These are phyloP conservation scores for Cyclotella cryptica DNA, from an alignment of 108 stramenopile species.

Conservation along the genomic window DNA sequence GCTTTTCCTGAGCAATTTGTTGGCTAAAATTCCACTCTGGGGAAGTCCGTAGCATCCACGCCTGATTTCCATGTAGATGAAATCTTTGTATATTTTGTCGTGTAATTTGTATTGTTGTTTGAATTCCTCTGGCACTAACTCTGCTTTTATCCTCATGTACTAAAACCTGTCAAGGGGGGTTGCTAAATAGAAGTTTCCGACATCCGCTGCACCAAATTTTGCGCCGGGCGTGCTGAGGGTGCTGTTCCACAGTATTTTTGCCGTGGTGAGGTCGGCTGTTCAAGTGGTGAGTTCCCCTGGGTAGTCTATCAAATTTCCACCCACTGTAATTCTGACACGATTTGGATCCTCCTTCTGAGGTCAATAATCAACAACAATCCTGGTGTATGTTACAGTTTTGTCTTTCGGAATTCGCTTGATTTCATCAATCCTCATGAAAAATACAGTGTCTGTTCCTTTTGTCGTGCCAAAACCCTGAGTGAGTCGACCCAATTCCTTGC, in stretches of 20 bases:
- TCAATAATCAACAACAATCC: background rate
- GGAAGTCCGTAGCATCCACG: slow-evolving; percentile 28
- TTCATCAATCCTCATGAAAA: background rate
- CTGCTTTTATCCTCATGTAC: slow-evolving; percentile 13
- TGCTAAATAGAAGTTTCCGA: slow-evolving; percentile 43
- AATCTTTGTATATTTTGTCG: slow-evolving; percentile 14
- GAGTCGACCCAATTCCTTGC: slow-evolving; percentile 51
- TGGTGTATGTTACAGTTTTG: background rate
- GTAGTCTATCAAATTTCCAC: background rate
- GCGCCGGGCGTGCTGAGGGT: slow-evolving; percentile 36
- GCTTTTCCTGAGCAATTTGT: no score
- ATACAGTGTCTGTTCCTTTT: slow-evolving; percentile 20
- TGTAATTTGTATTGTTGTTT: slow-evolving; percentile 36
- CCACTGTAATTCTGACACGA: background rate
- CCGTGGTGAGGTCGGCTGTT: background rate
- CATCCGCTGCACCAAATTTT: background rate
- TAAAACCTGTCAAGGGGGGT: slow-evolving; percentile 42
- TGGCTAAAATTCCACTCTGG: no score
- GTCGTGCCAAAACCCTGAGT: slow-evolving; percentile 31
- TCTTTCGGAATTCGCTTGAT: slow-evolving; percentile 13
- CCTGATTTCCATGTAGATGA: slow-evolving; percentile 38
- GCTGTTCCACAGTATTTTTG: slow-evolving; percentile 19
- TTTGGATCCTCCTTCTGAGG: background rate
- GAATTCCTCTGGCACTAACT: slow-evolving; percentile 35
- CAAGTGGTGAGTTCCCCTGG: slow-evolving; percentile 21